Evolutionary conservation across 129 eudicot genomes (phyloP), one percentile per base, ranked within the genome.

Genomic region (Tagetes patula): DNA sequence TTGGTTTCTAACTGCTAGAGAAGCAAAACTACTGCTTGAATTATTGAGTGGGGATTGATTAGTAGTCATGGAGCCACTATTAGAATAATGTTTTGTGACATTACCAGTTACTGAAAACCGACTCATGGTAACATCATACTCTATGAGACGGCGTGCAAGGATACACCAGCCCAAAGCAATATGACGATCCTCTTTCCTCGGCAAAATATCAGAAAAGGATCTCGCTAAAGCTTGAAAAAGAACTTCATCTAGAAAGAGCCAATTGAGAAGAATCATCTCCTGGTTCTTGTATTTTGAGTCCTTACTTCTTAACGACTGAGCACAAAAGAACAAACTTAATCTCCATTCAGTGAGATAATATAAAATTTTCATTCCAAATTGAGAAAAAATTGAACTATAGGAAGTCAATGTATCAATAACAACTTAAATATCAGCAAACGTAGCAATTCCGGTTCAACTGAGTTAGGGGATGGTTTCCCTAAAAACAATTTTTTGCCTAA

Each of bases 81-180:
- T 14, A 43, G 62, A 68, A 43, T n/a, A 71, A 58, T 67, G 49
- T 61, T 14, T 36, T 45, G 76, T 62, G 45, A 77, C 55, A 53
- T 80, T 84, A 92, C 96, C 98, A 50, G 75, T 73, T 54, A 79
- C 71, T 52, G 61, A 33, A 56, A 84, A 76, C 54, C 67, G 84
- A 30, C 56, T 77, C 88, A 75, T 82, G 20, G 78, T 70, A 60
- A 65, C 75, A n/a, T 92, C 96, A 79, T 72, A 86, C 70, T 89
- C 95, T 31, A 92, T 79, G 60, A 92, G 88, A 70, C 74, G 80
- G 39, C 96, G 92, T 33, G 91, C 87, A 80, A 92, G 88, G 58
- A 82, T 82, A 69, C 98, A 92, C 98, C 98, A 89, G 34, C 98
- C 95, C 64, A 92, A 70, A 14, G 90, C 85, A 77, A 89, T 82